Evolutionary conservation across 495 filamentous ascomycete species (phyloP).

Genomic region (Mycothermus thermophilus): DNA sequence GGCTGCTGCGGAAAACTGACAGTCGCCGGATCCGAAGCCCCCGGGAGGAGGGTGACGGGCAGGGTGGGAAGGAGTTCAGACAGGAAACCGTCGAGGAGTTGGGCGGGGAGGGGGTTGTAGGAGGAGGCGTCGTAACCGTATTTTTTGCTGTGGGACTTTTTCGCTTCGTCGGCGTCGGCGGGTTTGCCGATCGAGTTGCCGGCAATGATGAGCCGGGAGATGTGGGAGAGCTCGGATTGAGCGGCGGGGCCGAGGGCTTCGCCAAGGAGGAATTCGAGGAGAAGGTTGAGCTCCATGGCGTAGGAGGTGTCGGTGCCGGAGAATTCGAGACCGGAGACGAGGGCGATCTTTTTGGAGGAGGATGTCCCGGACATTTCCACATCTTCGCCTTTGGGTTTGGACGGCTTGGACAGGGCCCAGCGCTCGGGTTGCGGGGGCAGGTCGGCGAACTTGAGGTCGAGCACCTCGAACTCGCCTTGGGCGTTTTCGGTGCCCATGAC

Average conservation of each 20-base stretch:
- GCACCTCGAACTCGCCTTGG: slow-evolving; percentile 82
- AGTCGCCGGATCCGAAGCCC: slow-evolving; percentile 65
- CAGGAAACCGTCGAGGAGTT: slow-evolving; percentile 72
- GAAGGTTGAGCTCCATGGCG: slow-evolving; percentile 55
- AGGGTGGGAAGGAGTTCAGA: slow-evolving; percentile 65
- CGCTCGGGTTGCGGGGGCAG: slow-evolving; percentile 65
- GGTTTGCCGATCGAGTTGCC: slow-evolving; percentile 61
- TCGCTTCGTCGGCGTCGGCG: slow-evolving; percentile 19
- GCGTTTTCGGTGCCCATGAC: slow-evolving; percentile 85
- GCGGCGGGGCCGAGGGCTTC: slow-evolving; percentile 48
- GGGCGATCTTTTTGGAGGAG: slow-evolving; percentile 55
- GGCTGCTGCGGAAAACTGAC: slow-evolving; percentile 67
- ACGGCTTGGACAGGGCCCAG: slow-evolving; percentile 44
- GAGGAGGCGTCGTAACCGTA: slow-evolving; percentile 86
- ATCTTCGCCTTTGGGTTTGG: slow-evolving; percentile 25
- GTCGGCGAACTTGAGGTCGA: slow-evolving; percentile 79
- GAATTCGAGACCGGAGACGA: slow-evolving; percentile 79
- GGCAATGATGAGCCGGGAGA: slow-evolving; percentile 78
- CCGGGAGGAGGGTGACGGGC: slow-evolving; percentile 68
- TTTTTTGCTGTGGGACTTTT: slow-evolving; percentile 45
- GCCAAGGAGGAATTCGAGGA: slow-evolving; percentile 79
- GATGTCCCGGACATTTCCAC: slow-evolving; percentile 28
- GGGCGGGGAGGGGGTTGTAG: slow-evolving; percentile 75
- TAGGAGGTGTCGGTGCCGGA: slow-evolving; percentile 56
- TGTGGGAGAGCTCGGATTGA: slow-evolving; percentile 48